Evolutionary conservation across 768 basidiomycete species (phyloP).

Genomic region (Auricularia heimuer): DNA sequence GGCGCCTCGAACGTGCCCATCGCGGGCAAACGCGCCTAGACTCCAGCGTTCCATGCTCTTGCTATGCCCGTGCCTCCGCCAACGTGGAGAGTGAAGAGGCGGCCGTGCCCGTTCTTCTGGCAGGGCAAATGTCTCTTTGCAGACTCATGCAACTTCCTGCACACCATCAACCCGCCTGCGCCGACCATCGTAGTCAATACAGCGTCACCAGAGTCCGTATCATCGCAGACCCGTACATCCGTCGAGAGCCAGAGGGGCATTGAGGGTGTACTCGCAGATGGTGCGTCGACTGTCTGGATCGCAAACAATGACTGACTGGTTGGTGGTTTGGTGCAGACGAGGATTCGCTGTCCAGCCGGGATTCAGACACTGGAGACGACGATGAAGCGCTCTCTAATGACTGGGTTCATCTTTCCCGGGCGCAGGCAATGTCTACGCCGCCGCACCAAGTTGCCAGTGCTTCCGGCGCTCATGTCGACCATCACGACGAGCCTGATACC

Average conservation of each 20-base stretch:
- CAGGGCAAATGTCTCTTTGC: slow-evolving; percentile 2
- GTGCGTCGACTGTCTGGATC: background rate
- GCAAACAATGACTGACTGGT: background rate
- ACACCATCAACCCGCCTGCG: slow-evolving; percentile 1
- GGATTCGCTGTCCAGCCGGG: background rate
- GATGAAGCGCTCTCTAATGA: background rate
- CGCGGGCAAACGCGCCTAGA: background rate
- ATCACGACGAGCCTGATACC: background rate
- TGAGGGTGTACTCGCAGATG: background rate
- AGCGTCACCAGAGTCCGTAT: background rate
- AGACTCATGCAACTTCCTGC: slow-evolving; percentile 8
- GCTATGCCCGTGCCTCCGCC: background rate
- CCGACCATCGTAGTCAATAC: background rate
- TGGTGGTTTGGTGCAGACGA: background rate
- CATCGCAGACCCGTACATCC: background rate
- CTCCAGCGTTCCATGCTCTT: no score
- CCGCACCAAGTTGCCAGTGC: background rate
- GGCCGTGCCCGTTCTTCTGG: slow-evolving; percentile 6
- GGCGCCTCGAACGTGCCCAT: background rate
- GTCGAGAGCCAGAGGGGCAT: background rate
- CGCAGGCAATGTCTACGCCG: background rate
- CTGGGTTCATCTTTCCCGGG: background rate
- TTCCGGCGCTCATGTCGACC: background rate
- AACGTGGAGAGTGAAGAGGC: background rate
- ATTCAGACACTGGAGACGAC: background rate